Conservation (phyloP, 2,329 filamentous ascomycete genomes). For the Emergomyces pasteurianus region DNA sequence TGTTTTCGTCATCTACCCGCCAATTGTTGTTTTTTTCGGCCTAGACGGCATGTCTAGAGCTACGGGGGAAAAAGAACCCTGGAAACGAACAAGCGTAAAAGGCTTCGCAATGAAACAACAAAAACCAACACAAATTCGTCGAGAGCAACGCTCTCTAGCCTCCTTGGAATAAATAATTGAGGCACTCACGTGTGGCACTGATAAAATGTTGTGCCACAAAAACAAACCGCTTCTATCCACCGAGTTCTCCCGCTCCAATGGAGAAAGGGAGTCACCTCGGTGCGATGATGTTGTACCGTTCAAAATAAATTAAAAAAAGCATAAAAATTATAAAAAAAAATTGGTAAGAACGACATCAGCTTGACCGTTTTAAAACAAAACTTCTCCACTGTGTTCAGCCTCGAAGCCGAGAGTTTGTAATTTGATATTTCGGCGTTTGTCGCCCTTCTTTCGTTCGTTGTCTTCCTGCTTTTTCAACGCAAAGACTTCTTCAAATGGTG, state of each 20-base stretch:
- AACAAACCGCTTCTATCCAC: not conserved
- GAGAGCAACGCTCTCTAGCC: not conserved
- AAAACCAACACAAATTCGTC: not conserved
- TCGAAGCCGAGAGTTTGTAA: slow-evolving; percentile 74
- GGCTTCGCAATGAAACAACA: not conserved
- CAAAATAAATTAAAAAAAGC: not conserved
- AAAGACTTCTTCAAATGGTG: slow-evolving; percentile 57
- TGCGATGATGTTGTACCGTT: not conserved
- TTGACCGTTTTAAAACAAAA: slow-evolving; percentile 46
- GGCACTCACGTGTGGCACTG: not conserved
- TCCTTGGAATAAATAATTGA: not conserved
- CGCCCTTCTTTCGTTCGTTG: slow-evolving; percentile 53
- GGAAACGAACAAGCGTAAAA: not conserved
- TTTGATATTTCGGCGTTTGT: slow-evolving; percentile 61
- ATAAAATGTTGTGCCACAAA: not conserved
- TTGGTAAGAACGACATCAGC: not conserved
- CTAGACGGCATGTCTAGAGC: not conserved
- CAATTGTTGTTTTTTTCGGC: slow-evolving; percentile 9
- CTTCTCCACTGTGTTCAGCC: slow-evolving; percentile 67
- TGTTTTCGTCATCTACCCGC: slow-evolving; percentile 5
- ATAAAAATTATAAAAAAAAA: not conserved
- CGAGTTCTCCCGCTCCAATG: not conserved
- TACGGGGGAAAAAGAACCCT: not conserved
- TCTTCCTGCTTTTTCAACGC: slow-evolving; percentile 62
- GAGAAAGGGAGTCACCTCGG: not conserved